Conservation (phyloP, 2,329 filamentous ascomycete genomes). For the Sclerotinia borealis region DNA sequence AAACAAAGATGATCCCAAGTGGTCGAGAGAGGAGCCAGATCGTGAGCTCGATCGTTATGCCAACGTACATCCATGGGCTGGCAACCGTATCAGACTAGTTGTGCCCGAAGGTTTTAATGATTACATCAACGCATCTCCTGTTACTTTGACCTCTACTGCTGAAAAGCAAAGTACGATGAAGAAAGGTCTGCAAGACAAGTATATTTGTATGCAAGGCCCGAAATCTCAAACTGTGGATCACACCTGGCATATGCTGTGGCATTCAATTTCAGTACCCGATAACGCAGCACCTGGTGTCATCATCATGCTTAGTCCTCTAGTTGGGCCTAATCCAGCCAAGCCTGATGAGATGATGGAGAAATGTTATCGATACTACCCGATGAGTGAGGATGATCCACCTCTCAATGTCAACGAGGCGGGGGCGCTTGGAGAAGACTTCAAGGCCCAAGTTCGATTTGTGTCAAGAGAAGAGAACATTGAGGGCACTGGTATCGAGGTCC, state of each 20-base stretch:
- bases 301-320: constrained; percentile 88
- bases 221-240: constrained; percentile 70
- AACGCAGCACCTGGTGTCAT: constrained; percentile 70
- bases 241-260: constrained; percentile 93
- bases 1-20: constrained; percentile 38
- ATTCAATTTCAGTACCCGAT: constrained; percentile 46
- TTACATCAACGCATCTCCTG: constrained; percentile 76
- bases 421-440: constrained; percentile 60
- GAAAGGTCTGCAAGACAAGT: constrained; percentile 41
- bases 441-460: constrained; percentile 59
- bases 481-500: constrained; percentile 61
- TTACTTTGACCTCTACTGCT: constrained; percentile 39
- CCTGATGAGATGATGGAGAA: constrained; percentile 55
- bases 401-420: constrained; percentile 55
- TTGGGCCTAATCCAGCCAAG: constrained; percentile 39
- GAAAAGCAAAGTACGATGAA: constrained; percentile 25
- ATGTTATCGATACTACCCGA: constrained; percentile 88
- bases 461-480: constrained; percentile 45
- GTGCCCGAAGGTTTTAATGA: constrained; percentile 69
- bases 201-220: constrained; percentile 93
- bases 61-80: constrained; percentile 85
- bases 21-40: constrained; percentile 52
- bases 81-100: constrained; percentile 74
- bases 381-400: constrained; percentile 45
- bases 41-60: constrained; percentile 72